Conservation (phyloP, 345 rosid species). For the Physaria fendleri region DNA sequence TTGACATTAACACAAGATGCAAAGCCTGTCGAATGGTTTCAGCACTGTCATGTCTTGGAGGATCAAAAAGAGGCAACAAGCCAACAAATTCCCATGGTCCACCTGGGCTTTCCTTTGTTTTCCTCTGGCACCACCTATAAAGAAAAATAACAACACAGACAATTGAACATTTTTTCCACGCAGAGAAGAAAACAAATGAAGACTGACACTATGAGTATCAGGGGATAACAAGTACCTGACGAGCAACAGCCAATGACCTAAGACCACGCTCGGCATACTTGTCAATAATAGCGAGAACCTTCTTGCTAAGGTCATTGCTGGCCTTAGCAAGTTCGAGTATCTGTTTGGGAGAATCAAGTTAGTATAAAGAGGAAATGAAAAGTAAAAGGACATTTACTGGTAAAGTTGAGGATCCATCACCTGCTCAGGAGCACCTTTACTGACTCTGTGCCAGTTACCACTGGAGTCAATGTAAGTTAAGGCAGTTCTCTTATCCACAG, state of each 20-base stretch:
- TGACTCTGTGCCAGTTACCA: conserved; percentile 72
- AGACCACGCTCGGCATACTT: conserved; percentile 97
- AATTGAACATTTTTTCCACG: neutral
- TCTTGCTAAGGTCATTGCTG: conserved; percentile 71
- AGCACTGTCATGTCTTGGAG: conserved; percentile 99
- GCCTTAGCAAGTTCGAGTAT: conserved; percentile 68
- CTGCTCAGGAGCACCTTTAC: conserved; percentile 96
- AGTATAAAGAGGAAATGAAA: neutral
- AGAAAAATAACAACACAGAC: neutral
- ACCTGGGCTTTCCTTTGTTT: conserved; percentile 69
- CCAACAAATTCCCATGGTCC: conserved; percentile 91
- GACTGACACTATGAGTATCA: conserved; percentile 5
- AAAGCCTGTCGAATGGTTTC: conserved; percentile 95
- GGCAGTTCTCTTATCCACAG: conserved; percentile 85
- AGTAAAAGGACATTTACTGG: neutral
- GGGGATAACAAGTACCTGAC: conserved; percentile 48
- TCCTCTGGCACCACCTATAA: conserved; percentile 79
- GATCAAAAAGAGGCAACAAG: conserved; percentile 90
- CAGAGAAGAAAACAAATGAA: neutral
- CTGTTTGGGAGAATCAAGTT: conserved; percentile 32
- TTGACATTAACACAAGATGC: conserved; percentile 89
- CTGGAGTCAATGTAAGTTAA: conserved; percentile 64
- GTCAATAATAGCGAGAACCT: conserved; percentile 72
- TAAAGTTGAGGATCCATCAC: conserved; percentile 26
- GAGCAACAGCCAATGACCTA: conserved; percentile 87